Evolutionary conservation across 371 early-diverging fungal species (phyloP), one percentile per base, ranked within the genome.

Genomic region (Haplosporangium sp.): DNA sequence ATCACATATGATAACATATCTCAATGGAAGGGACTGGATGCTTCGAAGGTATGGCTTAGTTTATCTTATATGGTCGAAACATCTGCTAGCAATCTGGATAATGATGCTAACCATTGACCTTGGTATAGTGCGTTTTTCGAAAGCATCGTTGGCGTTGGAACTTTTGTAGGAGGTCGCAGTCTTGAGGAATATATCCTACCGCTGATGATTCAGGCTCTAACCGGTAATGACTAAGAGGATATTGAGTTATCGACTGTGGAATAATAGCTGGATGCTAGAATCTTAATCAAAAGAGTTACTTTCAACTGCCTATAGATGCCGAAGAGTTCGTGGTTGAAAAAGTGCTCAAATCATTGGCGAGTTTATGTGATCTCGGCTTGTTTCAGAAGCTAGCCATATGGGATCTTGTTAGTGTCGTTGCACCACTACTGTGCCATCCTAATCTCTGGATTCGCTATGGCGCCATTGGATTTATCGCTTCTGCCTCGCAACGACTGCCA

Each of bases 21-120:
- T 98, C 51, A 98, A 98, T 76, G 97, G 95, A 55, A 86, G 89
- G 36, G 97, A 97, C 64, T 95, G 96, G 96, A 90, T 90, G 86
- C 82, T 98, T 50, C 85, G 97, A 83, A 89, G 92, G 93, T 92
- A 82, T 10, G 46, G 1, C 5, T 52, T 50, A 18, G 38, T 41
- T 7, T 3, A 18, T 29, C 29, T 4, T 29, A 29, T 29, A 52
- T 48, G 6, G 18, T 46, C 18, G 6, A n/a, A 7, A 2, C 20
- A 18, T 40, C 12, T 21, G 6, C 23, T 13, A 9, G 0, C 11
- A 37, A 38, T 23, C 20, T 29, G 12, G 13, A 38, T 45, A 37
- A 51, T 48, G 3, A 58, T 36, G 29, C 29, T 21, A 2, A 7
- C 20, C 16, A 29, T 8, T 12, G 6, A 29, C 1, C 36, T 9